Conservation (phyloP, 108 stramenopile genomes). For the Phaeodactylum tricornutum region DNA sequence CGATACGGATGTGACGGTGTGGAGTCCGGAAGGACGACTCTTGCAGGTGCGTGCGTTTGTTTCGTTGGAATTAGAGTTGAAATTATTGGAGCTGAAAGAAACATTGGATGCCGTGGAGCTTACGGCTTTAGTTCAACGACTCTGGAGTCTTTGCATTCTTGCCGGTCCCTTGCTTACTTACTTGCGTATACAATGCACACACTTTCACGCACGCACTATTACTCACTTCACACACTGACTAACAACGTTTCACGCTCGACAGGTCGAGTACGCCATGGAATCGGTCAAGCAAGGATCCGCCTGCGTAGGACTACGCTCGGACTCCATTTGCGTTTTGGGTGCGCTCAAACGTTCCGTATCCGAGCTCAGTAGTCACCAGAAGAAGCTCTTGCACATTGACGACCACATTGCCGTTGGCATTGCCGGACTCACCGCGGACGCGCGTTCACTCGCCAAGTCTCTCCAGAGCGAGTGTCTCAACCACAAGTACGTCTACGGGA, state of each 20-base stretch:
- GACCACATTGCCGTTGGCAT: conserved; percentile 95
- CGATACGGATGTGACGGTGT: conserved; percentile 99
- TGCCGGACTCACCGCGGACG: conserved; percentile 97
- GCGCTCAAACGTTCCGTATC: conserved; percentile 93
- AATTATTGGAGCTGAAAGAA: too few species aligned
- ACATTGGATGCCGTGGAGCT: too few species aligned
- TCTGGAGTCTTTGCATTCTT: too few species aligned
- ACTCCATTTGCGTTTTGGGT: conserved; percentile 84
- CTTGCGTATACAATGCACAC: too few species aligned
- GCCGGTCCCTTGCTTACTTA: too few species aligned
- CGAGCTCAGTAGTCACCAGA: conserved; percentile 92
- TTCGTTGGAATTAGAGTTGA: too few species aligned
- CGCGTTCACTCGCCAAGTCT: conserved; percentile 92
- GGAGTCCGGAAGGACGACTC: conserved; percentile 97
- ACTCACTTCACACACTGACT: too few species aligned
- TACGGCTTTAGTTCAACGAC: too few species aligned
- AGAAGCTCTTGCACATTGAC: conserved; percentile 96
- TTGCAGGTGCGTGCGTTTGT: conserved; percentile 90
- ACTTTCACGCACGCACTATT: too few species aligned
- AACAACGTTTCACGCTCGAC: too few species aligned
- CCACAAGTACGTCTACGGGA: conserved; percentile 96
- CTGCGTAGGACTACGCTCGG: conserved; percentile 84
- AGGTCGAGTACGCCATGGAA: conserved; percentile 99
- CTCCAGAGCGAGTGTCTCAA: conserved; percentile 96
- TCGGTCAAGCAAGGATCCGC: conserved; percentile 98